Percentiles rank a stretch among this genome's conserved stretches.
These are phyloP conservation scores for Starmerella cellae DNA, from an alignment of 805 yeast genomes.

Conservation along the genomic window DNA sequence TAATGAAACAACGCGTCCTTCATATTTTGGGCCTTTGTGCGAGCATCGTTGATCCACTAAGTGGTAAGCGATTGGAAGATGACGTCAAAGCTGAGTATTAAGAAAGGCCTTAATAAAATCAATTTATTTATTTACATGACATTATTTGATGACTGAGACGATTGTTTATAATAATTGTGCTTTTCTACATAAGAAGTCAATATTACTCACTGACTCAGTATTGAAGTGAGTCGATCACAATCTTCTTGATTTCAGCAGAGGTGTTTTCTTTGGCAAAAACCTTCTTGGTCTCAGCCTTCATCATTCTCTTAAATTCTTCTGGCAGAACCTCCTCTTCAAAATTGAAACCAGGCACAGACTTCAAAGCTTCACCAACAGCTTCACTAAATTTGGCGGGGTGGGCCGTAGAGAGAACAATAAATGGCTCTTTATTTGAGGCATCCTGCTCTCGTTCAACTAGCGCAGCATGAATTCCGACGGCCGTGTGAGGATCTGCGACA, in stretches of 20 bases:
- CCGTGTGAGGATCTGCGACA: conserved; percentile 90
- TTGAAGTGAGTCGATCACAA: conserved; percentile 58
- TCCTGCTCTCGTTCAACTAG: conserved; percentile 38
- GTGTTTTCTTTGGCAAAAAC: conserved; percentile 32
- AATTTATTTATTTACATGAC: background rate
- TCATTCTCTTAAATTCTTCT: conserved; percentile 62
- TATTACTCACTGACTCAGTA: conserved; percentile 27
- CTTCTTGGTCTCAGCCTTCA: conserved; percentile 62
- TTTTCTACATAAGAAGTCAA: no score
- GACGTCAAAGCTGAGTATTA: background rate
- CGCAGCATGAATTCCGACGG: conserved; percentile 82
- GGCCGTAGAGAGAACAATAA: conserved; percentile 83
- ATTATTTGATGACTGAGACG: no score
- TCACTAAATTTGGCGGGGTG: conserved; percentile 98
- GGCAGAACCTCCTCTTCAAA: conserved; percentile 86
- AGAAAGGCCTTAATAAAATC: background rate
- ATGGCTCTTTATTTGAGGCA: conserved; percentile 27
- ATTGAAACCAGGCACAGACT: conserved; percentile 54
- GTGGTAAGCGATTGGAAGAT: conserved; percentile 11
- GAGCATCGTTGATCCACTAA: conserved; percentile 69
- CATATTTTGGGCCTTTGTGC: conserved; percentile 68
- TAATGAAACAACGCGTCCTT: conserved; percentile 67
- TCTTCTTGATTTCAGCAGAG: conserved; percentile 44
- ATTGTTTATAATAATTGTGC: no score
- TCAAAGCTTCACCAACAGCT: conserved; percentile 76